Evolutionary conservation across 352 stramenopile genomes (phyloP).

Genomic region (Globisporangium spiculum): DNA sequence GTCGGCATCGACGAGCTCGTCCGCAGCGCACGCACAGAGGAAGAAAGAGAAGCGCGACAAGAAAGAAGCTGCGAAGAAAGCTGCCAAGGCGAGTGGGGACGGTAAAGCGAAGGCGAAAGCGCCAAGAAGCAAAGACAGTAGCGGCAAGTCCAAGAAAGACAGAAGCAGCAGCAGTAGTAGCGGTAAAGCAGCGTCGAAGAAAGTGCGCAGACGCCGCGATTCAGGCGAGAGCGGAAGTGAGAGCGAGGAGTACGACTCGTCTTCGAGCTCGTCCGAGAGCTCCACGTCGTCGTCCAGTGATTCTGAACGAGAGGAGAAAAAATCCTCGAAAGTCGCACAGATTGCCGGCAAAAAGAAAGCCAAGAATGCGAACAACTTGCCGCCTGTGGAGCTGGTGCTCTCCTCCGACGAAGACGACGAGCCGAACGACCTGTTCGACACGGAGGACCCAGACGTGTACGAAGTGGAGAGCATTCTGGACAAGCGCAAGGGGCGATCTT

Average conservation of each 20-base stretch:
- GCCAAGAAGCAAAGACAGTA: constrained; percentile 10
- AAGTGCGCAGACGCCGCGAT: constrained; percentile 16
- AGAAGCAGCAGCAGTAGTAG: constrained; percentile 12
- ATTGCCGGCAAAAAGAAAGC: constrained; percentile 27
- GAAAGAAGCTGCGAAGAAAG: constrained; percentile 10
- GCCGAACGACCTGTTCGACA: constrained; percentile 74
- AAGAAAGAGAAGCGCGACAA: constrained; percentile 27
- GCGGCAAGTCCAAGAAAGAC: constrained; percentile 9
- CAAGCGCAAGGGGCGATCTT: constrained; percentile 43
- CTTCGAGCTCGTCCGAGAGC: constrained; percentile 15
- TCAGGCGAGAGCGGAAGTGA: constrained; percentile 18
- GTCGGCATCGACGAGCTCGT: constrained; percentile 1
- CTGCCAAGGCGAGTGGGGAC: not conserved
- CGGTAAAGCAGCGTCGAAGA: constrained; percentile 8
- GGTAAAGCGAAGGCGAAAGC: constrained; percentile 20
- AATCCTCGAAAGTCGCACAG: constrained; percentile 14
- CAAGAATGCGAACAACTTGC: constrained; percentile 45
- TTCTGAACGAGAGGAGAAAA: constrained; percentile 30
- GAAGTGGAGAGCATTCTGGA: constrained; percentile 73
- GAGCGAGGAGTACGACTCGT: constrained; percentile 39
- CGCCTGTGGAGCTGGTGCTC: constrained; percentile 55
- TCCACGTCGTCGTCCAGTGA: constrained; percentile 23
- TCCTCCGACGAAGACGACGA: constrained; percentile 75
- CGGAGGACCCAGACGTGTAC: constrained; percentile 77
- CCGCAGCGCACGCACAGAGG: constrained; percentile 13